Base-by-base conservation (phyloP, 176 grass and related monocot species). In the Rhipidocladum racemiflorum region DNA sequence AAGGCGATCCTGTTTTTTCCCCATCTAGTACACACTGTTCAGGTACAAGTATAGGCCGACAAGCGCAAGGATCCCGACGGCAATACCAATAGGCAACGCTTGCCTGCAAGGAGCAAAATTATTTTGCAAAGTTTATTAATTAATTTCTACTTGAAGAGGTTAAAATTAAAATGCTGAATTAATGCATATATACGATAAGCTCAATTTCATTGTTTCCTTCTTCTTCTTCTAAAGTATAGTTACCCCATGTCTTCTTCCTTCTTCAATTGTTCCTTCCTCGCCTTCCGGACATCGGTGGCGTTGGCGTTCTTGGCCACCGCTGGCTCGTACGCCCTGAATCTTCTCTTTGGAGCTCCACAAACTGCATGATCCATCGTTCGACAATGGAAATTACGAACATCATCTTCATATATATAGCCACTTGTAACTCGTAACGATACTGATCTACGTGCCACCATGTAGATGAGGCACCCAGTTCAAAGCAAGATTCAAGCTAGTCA, bases 311-410 rank as follows among this genome's bases (percentile, higher is more conserved):
- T 99, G 29, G 72, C 21, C 38, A 93, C 89, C 46, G 83, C 79
- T 34, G 92, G 96, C 59, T 93, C 39, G 45, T 95, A 93, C 0
- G 87, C 0, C 85, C 39, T 91, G 80, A 99, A 99, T 75, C 92
- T 91, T 70, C 96, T 88, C 83, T 99, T 99, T 7, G 92, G 96
- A 60, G 91, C 92, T 76, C 92, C 92, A 78, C 96, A 99, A 7
- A 99, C 96, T 99, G 87, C 65, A 64, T 44, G 29, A 62, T 15
- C 4, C 72, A 25, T 60, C 4, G 4, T 51, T 53, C 11, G 35
- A 60, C 14, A 8, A 39, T 70, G 0, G 8, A 66, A 43, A 75
- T 1, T n/a, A n/a, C n/a, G 24, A 23, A 32, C 34, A 7, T 3
- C 3, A 30, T 48, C 55, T 32, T 72, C 66, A 27, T 25, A 53